Evolutionary conservation across 371 early-diverging fungal species (phyloP), one percentile per base, ranked within the genome.

Genomic region (Mortierella sp.): DNA sequence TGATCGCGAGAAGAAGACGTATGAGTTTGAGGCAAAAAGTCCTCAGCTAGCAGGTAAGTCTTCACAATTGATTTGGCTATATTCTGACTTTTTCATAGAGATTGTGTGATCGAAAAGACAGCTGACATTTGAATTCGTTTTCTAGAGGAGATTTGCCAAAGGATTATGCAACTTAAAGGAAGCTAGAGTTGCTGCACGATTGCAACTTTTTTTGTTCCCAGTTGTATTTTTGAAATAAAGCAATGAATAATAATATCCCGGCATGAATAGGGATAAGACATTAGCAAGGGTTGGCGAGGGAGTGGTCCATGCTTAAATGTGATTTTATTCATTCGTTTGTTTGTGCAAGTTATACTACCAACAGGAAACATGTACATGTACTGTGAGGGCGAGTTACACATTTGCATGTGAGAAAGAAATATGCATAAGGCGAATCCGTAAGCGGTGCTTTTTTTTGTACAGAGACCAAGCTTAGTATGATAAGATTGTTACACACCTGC

Each of bases 11-110:
- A 88, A 85, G 70, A 95, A 95, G 74, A 91, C 91, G 0, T 91
- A 94, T 72, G 95, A 94, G 61, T 86, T 95, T 70, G 95, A 95
- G 72, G 95, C 95, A 1, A 87, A 83, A 31, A 86, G 84, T 56
- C 82, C 89, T 19, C 88, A 92, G 49, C 90, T 91, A 77, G 93
- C 95, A 26, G 81, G 91, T 90, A 88, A 87, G 89, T 88, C 26
- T 54, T 2, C 28, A 19, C 42, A 32, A 6, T 47, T 12, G 3
- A n/a, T 34, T 6, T 8, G 2, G 28, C 45, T 42, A 69, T 61
- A 60, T 61, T 57, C 15, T 12, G n/a, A n/a, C 42, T 60, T 28
- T 28, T 43, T 32, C 42, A 1, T 49, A 70, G 73, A 59, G 55
- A 70, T 70, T 2, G 73, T 72, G 34, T 72, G 73, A 32, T 62